Evolutionary conservation across 768 basidiomycete genomes (phyloP).

Genomic region (Botryobasidium botryosum): DNA sequence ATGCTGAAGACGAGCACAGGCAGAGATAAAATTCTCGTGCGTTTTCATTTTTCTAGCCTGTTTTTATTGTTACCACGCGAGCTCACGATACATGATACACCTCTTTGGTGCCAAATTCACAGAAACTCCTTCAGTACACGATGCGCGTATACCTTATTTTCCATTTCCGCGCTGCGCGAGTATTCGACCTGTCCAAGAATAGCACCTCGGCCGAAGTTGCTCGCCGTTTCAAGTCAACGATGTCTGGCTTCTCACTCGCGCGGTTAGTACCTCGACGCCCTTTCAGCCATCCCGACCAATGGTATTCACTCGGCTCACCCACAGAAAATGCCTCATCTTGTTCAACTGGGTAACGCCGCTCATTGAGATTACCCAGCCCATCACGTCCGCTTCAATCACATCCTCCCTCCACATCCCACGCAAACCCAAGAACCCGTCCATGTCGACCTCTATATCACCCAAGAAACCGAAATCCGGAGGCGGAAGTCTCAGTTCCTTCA

Average conservation of each 20-base stretch:
- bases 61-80: neutral
- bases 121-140: constrained; percentile 83
- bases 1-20: constrained; percentile 62
- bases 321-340: constrained; percentile 60
- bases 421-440: neutral
- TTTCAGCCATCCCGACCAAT: neutral
- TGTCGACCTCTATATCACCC: no score
- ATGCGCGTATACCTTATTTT: constrained; percentile 57
- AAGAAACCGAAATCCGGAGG: constrained; percentile 2
- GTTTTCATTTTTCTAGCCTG: constrained; percentile 18
- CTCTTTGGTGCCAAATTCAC: neutral
- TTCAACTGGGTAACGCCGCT: constrained; percentile 77
- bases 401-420: constrained; percentile 2
- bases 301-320: neutral
- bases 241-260: constrained; percentile 54
- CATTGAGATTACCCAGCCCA: constrained; percentile 45
- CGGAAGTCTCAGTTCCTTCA: constrained; percentile 26
- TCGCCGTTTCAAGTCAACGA: constrained; percentile 42
- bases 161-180: constrained; percentile 23
- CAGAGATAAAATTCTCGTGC: constrained; percentile 71
- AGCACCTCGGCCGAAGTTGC: constrained; percentile 34
- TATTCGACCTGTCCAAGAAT: constrained; percentile 18
- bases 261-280: constrained; percentile 28
- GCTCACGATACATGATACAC: neutral
- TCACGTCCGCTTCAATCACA: constrained; percentile 24